These are phyloP conservation scores for Sordariomycetes sp. DNA, from an alignment of 2,329 filamentous ascomycete genomes.

Conservation along the genomic window DNA sequence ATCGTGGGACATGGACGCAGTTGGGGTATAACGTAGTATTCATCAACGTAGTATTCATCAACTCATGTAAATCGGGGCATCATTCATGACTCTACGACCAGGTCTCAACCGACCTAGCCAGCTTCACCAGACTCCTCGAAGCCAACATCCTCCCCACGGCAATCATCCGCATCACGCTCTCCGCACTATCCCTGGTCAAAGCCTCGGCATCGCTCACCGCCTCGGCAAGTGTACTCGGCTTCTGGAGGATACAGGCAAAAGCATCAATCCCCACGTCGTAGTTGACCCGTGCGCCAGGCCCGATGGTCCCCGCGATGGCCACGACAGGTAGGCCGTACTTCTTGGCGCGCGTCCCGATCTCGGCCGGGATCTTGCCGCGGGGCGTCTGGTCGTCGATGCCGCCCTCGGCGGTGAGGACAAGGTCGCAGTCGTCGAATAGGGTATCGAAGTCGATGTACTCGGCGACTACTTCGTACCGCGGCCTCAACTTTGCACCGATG, in stretches of 20 bases:
- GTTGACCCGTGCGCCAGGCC: slow-evolving; percentile 17
- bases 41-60: too few relatives aligned
- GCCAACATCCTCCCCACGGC: slow-evolving; percentile 16
- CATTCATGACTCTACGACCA: too few relatives aligned
- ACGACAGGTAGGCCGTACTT: slow-evolving; percentile 28
- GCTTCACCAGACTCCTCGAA: not conserved
- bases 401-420: slow-evolving; percentile 39
- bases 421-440: slow-evolving; percentile 30
- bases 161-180: slow-evolving; percentile 19
- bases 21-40: too few relatives aligned
- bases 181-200: slow-evolving; percentile 17
- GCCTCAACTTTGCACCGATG: slow-evolving; percentile 28
- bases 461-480: slow-evolving; percentile 33
- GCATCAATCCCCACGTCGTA: slow-evolving; percentile 20
- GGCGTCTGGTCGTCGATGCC: slow-evolving; percentile 37
- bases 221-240: slow-evolving; percentile 15
- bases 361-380: slow-evolving; percentile 37
- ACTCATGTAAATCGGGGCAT: too few relatives aligned
- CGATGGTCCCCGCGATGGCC: slow-evolving; percentile 22
- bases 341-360: slow-evolving; percentile 33
- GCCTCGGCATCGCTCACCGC: slow-evolving; percentile 11
- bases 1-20: too few relatives aligned
- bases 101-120: too few relatives aligned
- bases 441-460: slow-evolving; percentile 33
- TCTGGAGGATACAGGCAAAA: slow-evolving; percentile 18